A percentile compares a stretch with the other conserved stretches of the same genome.
phyloP scores from a whole-genome alignment of 2,329 filamentous ascomycete species.

The Mycosphaerella sp. region DNA sequence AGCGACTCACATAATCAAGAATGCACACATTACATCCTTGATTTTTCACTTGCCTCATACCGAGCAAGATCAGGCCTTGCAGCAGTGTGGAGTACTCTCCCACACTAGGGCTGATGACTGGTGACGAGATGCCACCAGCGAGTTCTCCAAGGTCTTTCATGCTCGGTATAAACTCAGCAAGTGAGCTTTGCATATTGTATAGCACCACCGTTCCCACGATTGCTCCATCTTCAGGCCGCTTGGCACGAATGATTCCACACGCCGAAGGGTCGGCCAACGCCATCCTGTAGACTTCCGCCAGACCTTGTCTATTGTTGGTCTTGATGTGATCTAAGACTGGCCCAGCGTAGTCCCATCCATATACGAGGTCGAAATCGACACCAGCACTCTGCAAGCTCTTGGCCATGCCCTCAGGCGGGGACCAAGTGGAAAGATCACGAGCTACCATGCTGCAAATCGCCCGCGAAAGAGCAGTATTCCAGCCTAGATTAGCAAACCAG shows the following conservation, averaged over 20 bases:
- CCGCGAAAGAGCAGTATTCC: constrained; percentile 65
- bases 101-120: constrained; percentile 63
- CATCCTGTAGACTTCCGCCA: constrained; percentile 71
- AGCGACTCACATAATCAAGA: constrained; percentile 65
- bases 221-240: constrained; percentile 59
- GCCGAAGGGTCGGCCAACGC: constrained; percentile 65
- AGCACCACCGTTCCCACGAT: constrained; percentile 75
- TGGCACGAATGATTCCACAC: constrained; percentile 78
- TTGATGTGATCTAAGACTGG: constrained; percentile 69
- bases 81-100: constrained; percentile 65
- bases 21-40: constrained; percentile 68
- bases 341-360: constrained; percentile 69
- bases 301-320: constrained; percentile 66
- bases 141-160: constrained; percentile 55
- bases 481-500: constrained; percentile 88
- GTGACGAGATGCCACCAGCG: constrained; percentile 72
- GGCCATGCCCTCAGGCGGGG: constrained; percentile 67
- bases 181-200: constrained; percentile 61
- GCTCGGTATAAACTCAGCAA: constrained; percentile 64
- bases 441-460: constrained; percentile 68
- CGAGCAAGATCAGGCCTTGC: constrained; percentile 74
- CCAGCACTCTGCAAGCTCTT: constrained; percentile 66
- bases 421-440: constrained; percentile 65
- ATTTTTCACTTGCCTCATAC: constrained; percentile 73
- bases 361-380: constrained; percentile 75